These are phyloP conservation scores for Trichoderma guizhouense DNA, from an alignment of 2,329 filamentous ascomycete species.

Conservation along the genomic window DNA sequence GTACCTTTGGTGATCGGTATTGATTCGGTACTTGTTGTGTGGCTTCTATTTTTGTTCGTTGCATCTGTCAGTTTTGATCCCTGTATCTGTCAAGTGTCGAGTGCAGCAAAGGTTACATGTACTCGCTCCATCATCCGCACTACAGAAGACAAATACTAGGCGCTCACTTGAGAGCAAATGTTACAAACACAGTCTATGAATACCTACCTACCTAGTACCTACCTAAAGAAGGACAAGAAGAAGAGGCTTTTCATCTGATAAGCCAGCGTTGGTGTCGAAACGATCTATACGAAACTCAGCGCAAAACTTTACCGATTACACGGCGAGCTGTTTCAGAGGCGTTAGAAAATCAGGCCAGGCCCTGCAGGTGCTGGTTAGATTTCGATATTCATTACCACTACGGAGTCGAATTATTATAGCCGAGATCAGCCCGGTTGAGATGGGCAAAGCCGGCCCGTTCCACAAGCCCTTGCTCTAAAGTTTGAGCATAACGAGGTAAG, in stretches of 20 bases:
- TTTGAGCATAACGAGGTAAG: constrained; percentile 6
- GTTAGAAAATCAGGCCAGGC: constrained; percentile 2
- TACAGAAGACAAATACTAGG: neutral
- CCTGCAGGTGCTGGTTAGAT: constrained; percentile 1
- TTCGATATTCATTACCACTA: constrained; percentile 16
- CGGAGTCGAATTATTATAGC: constrained; percentile 7
- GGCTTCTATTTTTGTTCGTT: neutral
- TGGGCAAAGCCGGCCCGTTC: constrained; percentile 12
- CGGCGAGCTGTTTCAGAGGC: neutral
- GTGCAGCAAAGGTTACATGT: neutral
- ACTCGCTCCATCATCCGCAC: neutral
- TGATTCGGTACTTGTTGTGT: neutral
- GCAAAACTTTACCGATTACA: neutral
- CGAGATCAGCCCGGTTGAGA: constrained; percentile 14
- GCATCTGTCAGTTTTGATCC: neutral
- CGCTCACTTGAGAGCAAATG: neutral
- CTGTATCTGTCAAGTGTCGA: neutral
- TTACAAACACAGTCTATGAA: neutral
- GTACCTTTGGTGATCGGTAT: neutral
- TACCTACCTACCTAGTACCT: no score
- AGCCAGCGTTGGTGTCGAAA: neutral
- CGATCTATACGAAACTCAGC: neutral
- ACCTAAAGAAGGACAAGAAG: neutral
- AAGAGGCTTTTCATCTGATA: neutral
- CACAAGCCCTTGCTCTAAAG: constrained; percentile 7